A percentile compares a stretch with the other conserved stretches of the same genome.
Conservation (phyloP, 805 yeast species). For the Blastobotrys peoriensis region DNA sequence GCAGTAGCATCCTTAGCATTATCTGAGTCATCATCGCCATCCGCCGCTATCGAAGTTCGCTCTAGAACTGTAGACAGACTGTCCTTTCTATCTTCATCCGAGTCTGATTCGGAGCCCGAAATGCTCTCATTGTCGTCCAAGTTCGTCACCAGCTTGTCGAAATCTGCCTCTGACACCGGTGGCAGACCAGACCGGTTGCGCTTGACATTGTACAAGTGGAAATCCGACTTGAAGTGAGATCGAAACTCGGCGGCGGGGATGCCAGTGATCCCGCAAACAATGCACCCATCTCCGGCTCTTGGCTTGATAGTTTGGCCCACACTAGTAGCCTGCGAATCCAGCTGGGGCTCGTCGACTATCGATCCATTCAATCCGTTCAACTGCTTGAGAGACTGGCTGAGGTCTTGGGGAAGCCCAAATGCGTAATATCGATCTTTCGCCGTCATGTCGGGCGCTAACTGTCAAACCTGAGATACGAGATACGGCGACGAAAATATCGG, state of each 20-base stretch:
- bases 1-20: neutral
- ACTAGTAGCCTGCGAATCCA: no score
- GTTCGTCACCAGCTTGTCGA: slow-evolving; percentile 47
- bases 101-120: slow-evolving; percentile 48
- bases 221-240: slow-evolving; percentile 52
- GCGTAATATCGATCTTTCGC: neutral
- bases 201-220: slow-evolving; percentile 54
- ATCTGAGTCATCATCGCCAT: slow-evolving; percentile 11
- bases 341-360: no score
- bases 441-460: no score
- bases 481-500: no score
- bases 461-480: no score
- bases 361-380: no score
- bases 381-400: neutral
- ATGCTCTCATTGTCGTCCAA: slow-evolving; percentile 40
- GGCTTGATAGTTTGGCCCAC: no score
- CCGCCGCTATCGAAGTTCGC: slow-evolving; percentile 8
- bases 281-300: neutral
- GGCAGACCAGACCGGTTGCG: slow-evolving; percentile 42
- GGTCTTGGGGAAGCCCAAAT: neutral
- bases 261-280: slow-evolving; percentile 5
- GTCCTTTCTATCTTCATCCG: slow-evolving; percentile 30
- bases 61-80: slow-evolving; percentile 9
- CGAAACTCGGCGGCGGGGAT: slow-evolving; percentile 14
- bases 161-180: slow-evolving; percentile 49